Evolutionary conservation across 148 eudicot species (phyloP), one percentile per base, ranked within the genome.

Genomic region (Rhododendron williamsianum): DNA sequence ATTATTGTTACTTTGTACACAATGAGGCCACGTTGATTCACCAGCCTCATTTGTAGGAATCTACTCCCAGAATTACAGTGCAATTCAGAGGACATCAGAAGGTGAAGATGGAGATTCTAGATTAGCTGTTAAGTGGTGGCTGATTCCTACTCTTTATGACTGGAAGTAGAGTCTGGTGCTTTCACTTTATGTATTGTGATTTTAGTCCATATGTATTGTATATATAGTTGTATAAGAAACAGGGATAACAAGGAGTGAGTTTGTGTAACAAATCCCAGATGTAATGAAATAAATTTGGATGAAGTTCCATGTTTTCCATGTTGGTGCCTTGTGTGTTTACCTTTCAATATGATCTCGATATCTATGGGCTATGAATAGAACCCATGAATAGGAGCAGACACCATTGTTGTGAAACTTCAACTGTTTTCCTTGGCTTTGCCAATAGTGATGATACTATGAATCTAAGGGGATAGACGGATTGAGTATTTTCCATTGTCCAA

Each of bases 261-360:
- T 46, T 82, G 45, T 86, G 88, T 33, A 82, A 19, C n/a, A 52
- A 43, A 74, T 86, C 63, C 88, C 65, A 77, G 9, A 82, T 86
- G 82, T 86, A 33, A 76, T 82, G 83, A 77, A 63, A 82, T 82
- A 83, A 82, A 77, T 11, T 83, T 63, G 18, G 65, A 58, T 19
- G 1, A 5, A 58, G 8, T 35, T 60, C 65, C n/a, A 51, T 11
- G 21, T 21, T 58, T 74, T 38, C 38, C 33, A 18, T 38, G 45
- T 38, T 21, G 27, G n/a, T 9, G 52, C 15, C 80, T 35, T 76
- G n/a, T 38, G 3, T 76, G 9, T 21, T 38, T 76, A 30, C 13
- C 73, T 67, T 25, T 25, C 33, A 25, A 67, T 67, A 25, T 60
- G 69, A 60, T 23, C 11, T 1, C 23, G 23, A 60, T 60, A 8